Conservation (phyloP, 345 rosid genomes). For the Lepidium africanum region DNA sequence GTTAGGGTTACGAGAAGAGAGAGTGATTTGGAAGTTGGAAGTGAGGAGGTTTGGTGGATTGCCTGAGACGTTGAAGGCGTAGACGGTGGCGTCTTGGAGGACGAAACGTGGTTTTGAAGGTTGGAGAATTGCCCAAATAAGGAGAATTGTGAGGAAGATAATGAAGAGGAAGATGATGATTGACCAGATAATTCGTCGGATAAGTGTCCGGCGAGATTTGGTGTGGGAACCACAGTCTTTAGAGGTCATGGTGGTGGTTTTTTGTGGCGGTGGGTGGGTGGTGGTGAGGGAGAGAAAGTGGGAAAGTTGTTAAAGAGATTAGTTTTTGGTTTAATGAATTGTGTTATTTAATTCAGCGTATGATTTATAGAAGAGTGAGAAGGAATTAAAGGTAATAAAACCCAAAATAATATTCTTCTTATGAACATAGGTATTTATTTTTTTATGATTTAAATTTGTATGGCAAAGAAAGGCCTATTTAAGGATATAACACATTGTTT, state of each 20-base stretch:
- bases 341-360: slow-evolving; percentile 4
- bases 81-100: slow-evolving; percentile 92
- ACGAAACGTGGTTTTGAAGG: slow-evolving; percentile 75
- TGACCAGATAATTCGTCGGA: slow-evolving; percentile 32
- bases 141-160: slow-evolving; percentile 46
- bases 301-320: slow-evolving; percentile 16
- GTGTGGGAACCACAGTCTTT: slow-evolving; percentile 45
- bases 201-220: slow-evolving; percentile 8
- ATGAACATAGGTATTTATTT: not conserved
- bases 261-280: slow-evolving; percentile 1
- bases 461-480: not conserved
- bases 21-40: slow-evolving; percentile 67
- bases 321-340: not conserved
- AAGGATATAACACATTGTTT: not conserved
- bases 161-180: slow-evolving; percentile 50
- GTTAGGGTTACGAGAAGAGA: slow-evolving; percentile 77
- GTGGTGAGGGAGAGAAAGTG: slow-evolving; percentile 10
- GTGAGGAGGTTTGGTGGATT: slow-evolving; percentile 60
- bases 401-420: not conserved
- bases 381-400: not conserved
- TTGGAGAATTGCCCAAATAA: slow-evolving; percentile 80
- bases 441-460: not conserved
- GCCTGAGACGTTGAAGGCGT: slow-evolving; percentile 63
- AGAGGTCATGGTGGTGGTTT: slow-evolving; percentile 35
- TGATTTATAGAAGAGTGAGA: slow-evolving; percentile 20